phyloP scores from a whole-genome alignment of 768 basidiomycete species.

The Russula sp. region DNA sequence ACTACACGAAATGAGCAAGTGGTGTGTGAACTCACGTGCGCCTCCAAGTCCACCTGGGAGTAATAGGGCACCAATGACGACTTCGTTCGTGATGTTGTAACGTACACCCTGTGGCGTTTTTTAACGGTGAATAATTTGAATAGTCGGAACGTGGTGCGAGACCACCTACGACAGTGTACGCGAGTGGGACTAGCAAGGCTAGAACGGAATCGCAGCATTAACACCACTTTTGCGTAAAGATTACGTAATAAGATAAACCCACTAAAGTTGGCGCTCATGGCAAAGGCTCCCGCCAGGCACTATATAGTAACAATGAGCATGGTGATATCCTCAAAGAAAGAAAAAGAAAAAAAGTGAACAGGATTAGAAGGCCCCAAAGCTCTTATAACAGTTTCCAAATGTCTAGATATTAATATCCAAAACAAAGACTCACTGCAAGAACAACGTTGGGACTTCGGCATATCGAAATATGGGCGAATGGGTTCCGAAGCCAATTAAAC shows the following conservation, averaged over 20 bases:
- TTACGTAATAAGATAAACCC: constrained; percentile 35
- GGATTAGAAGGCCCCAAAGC: neutral
- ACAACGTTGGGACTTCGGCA: constrained; percentile 60
- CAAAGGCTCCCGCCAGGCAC: constrained; percentile 43
- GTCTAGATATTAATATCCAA: neutral
- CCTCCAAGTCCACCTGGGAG: constrained; percentile 59
- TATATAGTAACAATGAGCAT: constrained; percentile 18
- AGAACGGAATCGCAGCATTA: neutral
- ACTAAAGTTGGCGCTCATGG: constrained; percentile 36
- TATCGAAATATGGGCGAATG: constrained; percentile 49
- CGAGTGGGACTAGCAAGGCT: constrained; percentile 56
- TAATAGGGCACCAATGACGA: constrained; percentile 58
- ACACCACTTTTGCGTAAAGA: neutral
- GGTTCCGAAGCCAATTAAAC: constrained; percentile 53
- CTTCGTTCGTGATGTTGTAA: constrained; percentile 56
- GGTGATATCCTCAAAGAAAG: neutral
- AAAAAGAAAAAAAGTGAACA: too few relatives aligned
- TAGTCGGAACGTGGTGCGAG: neutral
- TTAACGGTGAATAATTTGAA: neutral
- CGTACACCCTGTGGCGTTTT: constrained; percentile 46
- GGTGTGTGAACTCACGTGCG: constrained; percentile 43
- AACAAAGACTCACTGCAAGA: constrained; percentile 43
- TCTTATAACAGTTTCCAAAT: neutral
- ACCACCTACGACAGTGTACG: constrained; percentile 63
- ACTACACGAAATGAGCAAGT: neutral